These are phyloP conservation scores for Drosera spatulata DNA, from an alignment of 179 eudicot genomes.

Conservation along the genomic window DNA sequence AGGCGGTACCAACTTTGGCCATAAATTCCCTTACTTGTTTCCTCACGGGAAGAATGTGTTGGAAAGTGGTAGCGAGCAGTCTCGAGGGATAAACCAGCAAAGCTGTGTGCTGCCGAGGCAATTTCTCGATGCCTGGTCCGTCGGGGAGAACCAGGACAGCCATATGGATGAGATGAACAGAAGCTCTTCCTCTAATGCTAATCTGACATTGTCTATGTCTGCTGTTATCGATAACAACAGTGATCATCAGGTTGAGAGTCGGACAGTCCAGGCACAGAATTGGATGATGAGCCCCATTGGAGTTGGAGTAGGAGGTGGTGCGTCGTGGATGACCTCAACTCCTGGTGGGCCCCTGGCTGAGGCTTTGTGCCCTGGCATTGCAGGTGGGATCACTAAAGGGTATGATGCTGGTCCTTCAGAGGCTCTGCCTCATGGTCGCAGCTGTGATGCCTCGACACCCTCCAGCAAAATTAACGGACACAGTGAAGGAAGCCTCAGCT, in stretches of 20 bases:
- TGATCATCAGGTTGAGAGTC: background rate
- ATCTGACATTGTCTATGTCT: conserved; percentile 29
- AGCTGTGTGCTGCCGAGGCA: conserved; percentile 18
- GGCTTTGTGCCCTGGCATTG: conserved; percentile 26
- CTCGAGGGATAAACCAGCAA: background rate
- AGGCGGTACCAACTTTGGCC: conserved; percentile 1
- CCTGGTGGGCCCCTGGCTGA: conserved; percentile 80
- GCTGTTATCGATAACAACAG: conserved; percentile 21
- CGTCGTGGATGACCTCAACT: conserved; percentile 21
- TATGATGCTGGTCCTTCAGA: background rate
- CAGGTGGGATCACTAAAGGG: background rate
- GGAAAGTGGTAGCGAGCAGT: conserved; percentile 11
- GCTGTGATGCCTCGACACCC: background rate
- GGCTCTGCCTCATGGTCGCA: background rate
- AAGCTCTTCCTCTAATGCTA: background rate
- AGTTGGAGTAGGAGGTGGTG: background rate
- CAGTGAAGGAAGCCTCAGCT: background rate
- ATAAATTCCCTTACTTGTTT: conserved; percentile 13
- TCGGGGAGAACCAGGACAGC: conserved; percentile 8
- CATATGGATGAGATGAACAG: conserved; percentile 4
- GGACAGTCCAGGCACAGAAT: too few relatives aligned
- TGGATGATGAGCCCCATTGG: too few relatives aligned
- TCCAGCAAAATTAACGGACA: background rate
- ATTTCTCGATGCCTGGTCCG: conserved; percentile 52
- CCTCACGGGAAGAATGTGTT: conserved; percentile 3